These are phyloP conservation scores for Echinochloa phyllopogon DNA, from an alignment of 176 grass and related monocot genomes.

Conservation along the genomic window DNA sequence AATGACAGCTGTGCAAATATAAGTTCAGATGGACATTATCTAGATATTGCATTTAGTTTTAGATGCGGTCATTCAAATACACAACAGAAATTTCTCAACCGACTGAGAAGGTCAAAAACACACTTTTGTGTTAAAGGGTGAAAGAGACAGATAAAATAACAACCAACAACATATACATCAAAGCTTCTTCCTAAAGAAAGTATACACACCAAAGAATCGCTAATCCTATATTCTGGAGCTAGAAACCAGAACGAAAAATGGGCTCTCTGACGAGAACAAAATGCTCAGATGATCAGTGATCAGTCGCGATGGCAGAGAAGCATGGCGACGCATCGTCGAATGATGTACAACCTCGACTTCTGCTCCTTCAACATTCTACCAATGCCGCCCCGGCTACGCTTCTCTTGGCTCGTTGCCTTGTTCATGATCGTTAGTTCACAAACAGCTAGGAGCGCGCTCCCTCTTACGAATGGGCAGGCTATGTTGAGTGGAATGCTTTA, in stretches of 20 bases:
- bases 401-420: slow-evolving; percentile 20
- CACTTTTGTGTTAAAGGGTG: neutral
- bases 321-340: slow-evolving; percentile 49
- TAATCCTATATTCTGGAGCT: slow-evolving; percentile 15
- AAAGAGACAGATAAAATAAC: neutral
- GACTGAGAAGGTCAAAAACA: neutral
- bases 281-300: neutral
- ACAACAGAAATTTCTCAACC: neutral
- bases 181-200: neutral
- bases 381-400: slow-evolving; percentile 18
- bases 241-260: slow-evolving; percentile 23
- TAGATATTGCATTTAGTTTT: neutral
- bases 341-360: slow-evolving; percentile 55
- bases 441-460: neutral
- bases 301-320: slow-evolving; percentile 50
- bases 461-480: neutral
- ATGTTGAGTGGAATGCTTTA: neutral
- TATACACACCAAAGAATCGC: slow-evolving; percentile 15
- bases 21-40: neutral
- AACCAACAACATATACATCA: neutral
- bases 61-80: neutral
- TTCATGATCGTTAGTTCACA: neutral
- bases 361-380: slow-evolving; percentile 49
- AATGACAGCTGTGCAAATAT: neutral
- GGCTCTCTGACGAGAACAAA: slow-evolving; percentile 4